A percentile compares a stretch with the other conserved stretches of the same genome.
Conservation (phyloP, 1,139 yeast genomes). For the Yamadazyma atmosphaerica region DNA sequence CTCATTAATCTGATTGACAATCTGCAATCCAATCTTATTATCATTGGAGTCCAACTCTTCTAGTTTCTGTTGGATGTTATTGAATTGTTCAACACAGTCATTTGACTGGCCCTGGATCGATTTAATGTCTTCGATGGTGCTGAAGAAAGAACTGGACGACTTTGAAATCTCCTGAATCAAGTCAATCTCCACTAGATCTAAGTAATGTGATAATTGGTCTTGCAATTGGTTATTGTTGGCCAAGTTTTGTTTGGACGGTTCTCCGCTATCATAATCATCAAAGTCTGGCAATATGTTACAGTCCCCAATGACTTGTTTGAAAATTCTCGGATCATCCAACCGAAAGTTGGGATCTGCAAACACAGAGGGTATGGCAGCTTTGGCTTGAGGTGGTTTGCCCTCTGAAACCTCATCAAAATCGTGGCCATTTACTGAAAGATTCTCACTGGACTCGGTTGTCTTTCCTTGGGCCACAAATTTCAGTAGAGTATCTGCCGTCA, state of each 20-base stretch:
- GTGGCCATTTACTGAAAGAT: conserved; percentile 9
- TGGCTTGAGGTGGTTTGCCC: conserved; percentile 10
- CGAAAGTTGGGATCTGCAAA: conserved; percentile 70
- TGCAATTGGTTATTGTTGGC: conserved; percentile 61
- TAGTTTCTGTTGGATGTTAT: conserved; percentile 44
- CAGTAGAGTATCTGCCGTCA: conserved; percentile 51
- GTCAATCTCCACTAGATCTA: conserved; percentile 82
- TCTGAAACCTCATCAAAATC: conserved; percentile 7
- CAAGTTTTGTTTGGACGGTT: conserved; percentile 10
- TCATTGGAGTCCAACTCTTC: conserved; percentile 47
- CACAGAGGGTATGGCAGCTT: conserved; percentile 59
- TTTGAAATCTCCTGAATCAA: conserved; percentile 80
- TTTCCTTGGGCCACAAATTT: conserved; percentile 32
- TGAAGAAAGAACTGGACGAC: conserved; percentile 82
- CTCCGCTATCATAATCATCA: conserved; percentile 18
- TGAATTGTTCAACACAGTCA: conserved; percentile 49
- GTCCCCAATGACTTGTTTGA: conserved; percentile 68
- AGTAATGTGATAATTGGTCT: conserved; percentile 76
- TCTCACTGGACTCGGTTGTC: conserved; percentile 3
- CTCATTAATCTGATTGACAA: conserved; percentile 53
- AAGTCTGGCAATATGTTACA: conserved; percentile 36
- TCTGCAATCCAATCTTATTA: conserved; percentile 52
- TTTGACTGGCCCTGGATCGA: conserved; percentile 60
- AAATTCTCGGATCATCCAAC: conserved; percentile 85
- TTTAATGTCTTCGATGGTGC: conserved; percentile 76